Evolutionary conservation across 2,329 filamentous ascomycete genomes (phyloP), one percentile per base, ranked within the genome.

Genomic region (Trichophyton rubrum): DNA sequence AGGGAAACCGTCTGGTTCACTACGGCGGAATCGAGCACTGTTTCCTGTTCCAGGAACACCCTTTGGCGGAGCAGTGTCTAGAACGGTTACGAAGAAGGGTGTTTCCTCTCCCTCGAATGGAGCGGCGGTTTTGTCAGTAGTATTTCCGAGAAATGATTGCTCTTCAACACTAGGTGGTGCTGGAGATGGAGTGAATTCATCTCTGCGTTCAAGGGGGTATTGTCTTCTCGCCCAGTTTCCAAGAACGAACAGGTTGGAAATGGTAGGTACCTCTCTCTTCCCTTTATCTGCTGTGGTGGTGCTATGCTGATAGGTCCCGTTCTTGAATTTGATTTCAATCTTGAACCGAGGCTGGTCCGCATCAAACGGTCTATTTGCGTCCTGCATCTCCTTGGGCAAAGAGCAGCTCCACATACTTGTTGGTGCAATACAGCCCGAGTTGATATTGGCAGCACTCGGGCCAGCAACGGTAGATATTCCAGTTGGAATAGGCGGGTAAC

Each of bases 381-480:
- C 74, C 49, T 91, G 88, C 62, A 89, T 75, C 66, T 90, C 89
- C 69, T 90, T 90, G 1, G 91, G 90, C 15, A 95, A 73, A 9
- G 85, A 82, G 71, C 91, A 97, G 69, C 87, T 95, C 91, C 91
- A 97, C 60, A 93, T 73, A 0, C 87, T 88, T 2, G 83, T 78
- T 0, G 87, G 87, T 6, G 79, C 77, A 3, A 91, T 84, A 66
- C 91, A 97, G 5, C 82, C 83, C 22, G 82, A 82, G 59, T 83
- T 80, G n/a, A 82, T 75, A 1, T 80, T 75, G 0, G 81, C 80
- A 57, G 87, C 84, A 66, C 88, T 82, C 0, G 90, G 84, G 3
- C 86, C 87, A 15, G 88, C 82, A 15, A 96, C 81, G 0, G 89
- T 95, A 63, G 89, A 80, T 17, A 92, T 80, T 0, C 91, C 92